Evolutionary conservation across 2,329 filamentous ascomycete genomes (phyloP), one percentile per base, ranked within the genome.

Genomic region (Diaporthe australafricana): DNA sequence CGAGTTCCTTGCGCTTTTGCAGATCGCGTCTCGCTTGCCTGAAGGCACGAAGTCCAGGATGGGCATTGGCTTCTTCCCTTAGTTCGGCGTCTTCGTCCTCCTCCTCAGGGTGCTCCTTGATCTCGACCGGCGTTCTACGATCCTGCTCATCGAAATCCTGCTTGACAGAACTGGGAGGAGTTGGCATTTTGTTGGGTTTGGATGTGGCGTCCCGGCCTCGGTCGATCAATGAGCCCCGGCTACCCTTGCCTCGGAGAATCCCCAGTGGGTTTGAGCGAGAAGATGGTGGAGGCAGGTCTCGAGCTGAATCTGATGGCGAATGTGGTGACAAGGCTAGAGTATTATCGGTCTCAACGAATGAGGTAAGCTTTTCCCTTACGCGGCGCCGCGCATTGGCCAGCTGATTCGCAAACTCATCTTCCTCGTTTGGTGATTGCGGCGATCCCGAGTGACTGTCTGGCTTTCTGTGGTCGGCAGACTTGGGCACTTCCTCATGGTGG

Each of bases 351-450:
- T 93, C 91, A 0, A 89, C 90, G 74, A 91, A 92, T 0, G 89
- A 92, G 9, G 90, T 93, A 55, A 95, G 83, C 75, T 90, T 92
- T 80, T 95, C 92, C 66, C 93, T 90, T 9, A 95, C 92, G 1
- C 91, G 88, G 38, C 89, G 89, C 69, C 92, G 90, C 20, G 93
- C 89, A 74, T 91, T 88, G 2, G 92, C 93, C 48, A 95, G 86
- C 77, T 94, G 92, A 67, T 87, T 90, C 22, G 92, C 91, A 77
- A 95, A 95, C 35, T 94, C 93, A 67, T 94, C 90, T 5, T 88
- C 86, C 67, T 91, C 90, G 35, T 85, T 83, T 55, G 69, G 63
- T 22, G 72, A 73, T 22, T 45, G 65, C 5, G 70, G 63, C 14
- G 70, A 69, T 6, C 67, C 69, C 12, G 71, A 20, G 45, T 62